Base-by-base conservation (phyloP, 805 yeast species). In the Maudiozyma barnettii region DNA sequence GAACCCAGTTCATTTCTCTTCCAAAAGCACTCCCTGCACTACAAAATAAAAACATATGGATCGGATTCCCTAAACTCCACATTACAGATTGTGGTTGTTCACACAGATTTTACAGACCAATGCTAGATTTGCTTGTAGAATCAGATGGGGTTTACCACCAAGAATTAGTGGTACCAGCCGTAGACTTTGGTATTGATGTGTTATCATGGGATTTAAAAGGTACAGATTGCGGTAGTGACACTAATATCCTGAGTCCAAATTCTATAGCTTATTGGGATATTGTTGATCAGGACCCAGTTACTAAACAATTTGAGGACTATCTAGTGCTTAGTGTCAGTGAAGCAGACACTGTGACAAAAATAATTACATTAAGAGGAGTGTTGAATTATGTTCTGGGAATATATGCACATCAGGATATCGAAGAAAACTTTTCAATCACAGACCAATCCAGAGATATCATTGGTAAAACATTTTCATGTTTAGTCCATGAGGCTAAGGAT, bases 291-390 rank as follows among this genome's bases (percentile, higher is more conserved):
- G 49, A 52, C 43, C 45, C 51, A 2, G 38, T 39, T 38, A 53
- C 54, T 4, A 45, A 49, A 38, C 13, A 44, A 39, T 55, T 39
- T 50, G 64, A 67, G 19, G 76, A 72, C 55, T 60, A 65, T 46
- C 50, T 72, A 68, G 69, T 65, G 2, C 50, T 72, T 20, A 61
- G 71, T 0, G 39, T 70, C 18, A 68, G 71, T 48, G 73, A 71
- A 49, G 61, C 73, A 0, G 74, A 70, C 49, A 42, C 61, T 5
- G 64, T 61, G 45, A 65, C 69, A 23, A 63, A 66, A 48, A 49
- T 68, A 6, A 53, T 70, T 13, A 60, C 65, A 38, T 45, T 72
- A 36, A 61, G 56, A 38, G 73, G 73, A 46, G 58, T 72, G 4
- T 44, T 70, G 18, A 62, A 67, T 51, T 70, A 66, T 55, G 55